Conservation (phyloP, 495 filamentous ascomycete species). For the Penicillium bialowiezense region DNA sequence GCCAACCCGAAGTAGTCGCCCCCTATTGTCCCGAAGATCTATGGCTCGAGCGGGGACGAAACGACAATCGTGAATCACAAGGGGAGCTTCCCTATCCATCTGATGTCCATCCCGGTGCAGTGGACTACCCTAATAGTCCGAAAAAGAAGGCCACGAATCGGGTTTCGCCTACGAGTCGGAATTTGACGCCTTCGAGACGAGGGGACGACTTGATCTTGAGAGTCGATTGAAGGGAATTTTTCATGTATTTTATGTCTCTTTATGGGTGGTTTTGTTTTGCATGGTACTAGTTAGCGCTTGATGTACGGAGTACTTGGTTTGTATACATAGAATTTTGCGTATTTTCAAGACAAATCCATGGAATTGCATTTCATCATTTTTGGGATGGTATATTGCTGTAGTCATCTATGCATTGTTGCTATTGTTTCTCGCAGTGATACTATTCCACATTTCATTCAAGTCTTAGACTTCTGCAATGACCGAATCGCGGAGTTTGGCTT, state of each 20-base stretch:
- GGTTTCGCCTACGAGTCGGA: constrained; percentile 28
- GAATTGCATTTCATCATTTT: no score
- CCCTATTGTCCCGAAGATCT: constrained; percentile 35
- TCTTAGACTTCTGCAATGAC: no score
- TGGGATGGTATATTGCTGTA: no score
- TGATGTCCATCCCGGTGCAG: constrained; percentile 8
- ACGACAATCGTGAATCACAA: not conserved
- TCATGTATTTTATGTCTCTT: constrained; percentile 4
- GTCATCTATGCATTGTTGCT: no score
- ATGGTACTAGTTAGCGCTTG: not conserved
- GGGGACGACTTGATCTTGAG: constrained; percentile 37
- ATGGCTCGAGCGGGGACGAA: constrained; percentile 26
- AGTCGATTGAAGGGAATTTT: constrained; percentile 27
- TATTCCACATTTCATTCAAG: no score
- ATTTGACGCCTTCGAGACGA: constrained; percentile 35
- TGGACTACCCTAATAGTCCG: constrained; percentile 22
- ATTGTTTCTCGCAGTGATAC: no score
- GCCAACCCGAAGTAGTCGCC: constrained; percentile 21
- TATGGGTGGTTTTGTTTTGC: not conserved
- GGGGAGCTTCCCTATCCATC: constrained; percentile 23
- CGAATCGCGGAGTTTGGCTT: no score
- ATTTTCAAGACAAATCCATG: no score
- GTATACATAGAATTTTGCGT: not conserved
- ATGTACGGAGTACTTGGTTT: not conserved
- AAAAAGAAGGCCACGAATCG: constrained; percentile 19